phyloP scores from a whole-genome alignment of 1,284 basidiomycete genomes.

The Ceratobasidium theobromae region DNA sequence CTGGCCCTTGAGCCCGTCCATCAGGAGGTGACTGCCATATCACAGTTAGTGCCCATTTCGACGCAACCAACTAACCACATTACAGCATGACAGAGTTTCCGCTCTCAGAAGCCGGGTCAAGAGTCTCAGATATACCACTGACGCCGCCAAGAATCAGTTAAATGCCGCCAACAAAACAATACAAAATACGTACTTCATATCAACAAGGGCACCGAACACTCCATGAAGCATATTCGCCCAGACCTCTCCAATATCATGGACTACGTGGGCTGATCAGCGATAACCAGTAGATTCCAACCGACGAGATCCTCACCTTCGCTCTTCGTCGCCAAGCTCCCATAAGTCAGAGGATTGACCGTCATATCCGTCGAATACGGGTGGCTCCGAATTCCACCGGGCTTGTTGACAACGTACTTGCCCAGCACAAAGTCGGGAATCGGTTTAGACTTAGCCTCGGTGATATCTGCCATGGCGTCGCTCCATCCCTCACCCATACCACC shows the following conservation, averaged over 20 bases:
- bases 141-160: background rate
- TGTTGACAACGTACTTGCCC: background rate
- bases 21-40: slow-evolving; percentile 13
- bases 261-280: background rate
- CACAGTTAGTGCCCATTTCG: background rate
- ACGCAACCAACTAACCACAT: background rate
- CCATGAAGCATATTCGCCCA: slow-evolving; percentile 29
- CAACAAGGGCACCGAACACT: slow-evolving; percentile 13
- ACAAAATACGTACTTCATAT: slow-evolving; percentile 7
- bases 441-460: slow-evolving; percentile 20
- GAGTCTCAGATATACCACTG: background rate
- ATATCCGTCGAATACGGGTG: slow-evolving; percentile 25
- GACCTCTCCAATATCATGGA: slow-evolving; percentile 31
- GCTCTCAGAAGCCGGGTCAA: background rate
- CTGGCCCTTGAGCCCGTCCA: slow-evolving; percentile 30
- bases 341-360: slow-evolving; percentile 18
- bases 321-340: background rate
- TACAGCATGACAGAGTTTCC: slow-evolving; percentile 5
- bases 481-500: slow-evolving; percentile 34
- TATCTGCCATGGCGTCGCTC: slow-evolving; percentile 20
- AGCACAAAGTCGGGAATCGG: slow-evolving; percentile 14
- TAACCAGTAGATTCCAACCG: background rate
- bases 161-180: background rate
- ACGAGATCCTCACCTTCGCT: slow-evolving; percentile 9
- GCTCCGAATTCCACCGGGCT: slow-evolving; percentile 8